A percentile compares a stretch with the other conserved stretches of the same genome.
These are phyloP conservation scores for Geosmithia morbida DNA, from an alignment of 2,329 filamentous ascomycete species.

Conservation along the genomic window DNA sequence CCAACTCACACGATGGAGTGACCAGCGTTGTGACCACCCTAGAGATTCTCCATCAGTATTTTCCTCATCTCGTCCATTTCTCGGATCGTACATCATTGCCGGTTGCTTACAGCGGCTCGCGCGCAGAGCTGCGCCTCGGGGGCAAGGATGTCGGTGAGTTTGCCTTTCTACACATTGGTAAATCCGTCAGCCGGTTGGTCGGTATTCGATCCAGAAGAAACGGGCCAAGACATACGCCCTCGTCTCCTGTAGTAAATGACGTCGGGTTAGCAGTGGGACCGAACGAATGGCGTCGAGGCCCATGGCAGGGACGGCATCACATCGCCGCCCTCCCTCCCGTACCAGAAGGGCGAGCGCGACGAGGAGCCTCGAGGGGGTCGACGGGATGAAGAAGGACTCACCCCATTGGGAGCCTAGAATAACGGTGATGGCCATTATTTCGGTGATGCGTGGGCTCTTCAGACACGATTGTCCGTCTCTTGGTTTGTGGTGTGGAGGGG, in stretches of 20 bases:
- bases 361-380: neutral
- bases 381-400: neutral
- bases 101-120: slow-evolving; percentile 3
- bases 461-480: neutral
- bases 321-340: neutral
- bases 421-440: slow-evolving; percentile 3
- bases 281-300: neutral
- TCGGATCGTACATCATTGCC: neutral
- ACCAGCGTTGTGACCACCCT: slow-evolving; percentile 6
- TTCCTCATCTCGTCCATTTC: neutral
- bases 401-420: slow-evolving; percentile 4
- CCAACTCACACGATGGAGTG: slow-evolving; percentile 6
- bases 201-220: neutral
- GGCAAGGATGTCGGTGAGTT: slow-evolving; percentile 4
- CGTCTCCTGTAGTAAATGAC: slow-evolving; percentile 2
- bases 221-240: slow-evolving; percentile 2
- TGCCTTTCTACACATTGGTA: slow-evolving; percentile 3
- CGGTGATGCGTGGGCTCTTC: neutral
- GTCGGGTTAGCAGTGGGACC: neutral
- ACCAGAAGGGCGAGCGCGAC: slow-evolving; percentile 1
- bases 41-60: slow-evolving; percentile 1
- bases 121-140: slow-evolving; percentile 4
- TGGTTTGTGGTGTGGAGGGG: neutral
- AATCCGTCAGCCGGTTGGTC: neutral
- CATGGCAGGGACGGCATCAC: neutral